Base-by-base conservation (phyloP, 495 filamentous ascomycete genomes). In the Aspergillus bertholletiae region DNA sequence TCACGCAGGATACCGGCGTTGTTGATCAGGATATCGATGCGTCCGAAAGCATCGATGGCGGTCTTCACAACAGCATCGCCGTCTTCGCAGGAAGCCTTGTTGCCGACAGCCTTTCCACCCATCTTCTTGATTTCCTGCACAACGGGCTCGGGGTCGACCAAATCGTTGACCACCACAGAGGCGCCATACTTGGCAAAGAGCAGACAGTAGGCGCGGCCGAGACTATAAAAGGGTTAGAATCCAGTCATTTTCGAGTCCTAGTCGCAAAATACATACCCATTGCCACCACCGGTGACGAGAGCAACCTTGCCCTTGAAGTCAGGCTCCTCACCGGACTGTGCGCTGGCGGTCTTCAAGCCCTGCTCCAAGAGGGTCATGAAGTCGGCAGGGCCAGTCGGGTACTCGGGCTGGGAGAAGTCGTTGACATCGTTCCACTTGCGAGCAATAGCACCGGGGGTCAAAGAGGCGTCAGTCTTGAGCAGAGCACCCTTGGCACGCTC, bases 1-100 rank as follows among this genome's bases (percentile, higher is more conserved):
- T 98, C 94, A 50, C 94, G 84, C 30, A 98, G 83, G 64, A 98
- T 97, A 66, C 94, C 94, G 43, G 94, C 94, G 65, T 98, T 98
- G 83, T 98, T 98, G 71, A 98, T 79, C 58, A 98, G 73, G 51
- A 97, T 88, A 66, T 98, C 94, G 62, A 98, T 82, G 50, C 95
- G 89, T 60, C 94, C 94, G 61, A 89, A 97, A 34, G 89, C 84
- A 66, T 97, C 94, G 60, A 98, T 96, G 53, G 92, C 91, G 53
- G 78, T 84, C 79, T 96, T 94, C 62, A 98, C 86, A 43, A 97
- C 91, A 24, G 82, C 85, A 41, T 96, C 93, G 49, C 94, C 94
- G 55, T 98, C 92, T 72, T 96, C 92, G 59, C 90, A 93, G 39
- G 87, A 93, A 53, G 89, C 90, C 80, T 97, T 98, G 73, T 90